Conservation (phyloP, 805 yeast genomes). For the Starmerella powellii region DNA sequence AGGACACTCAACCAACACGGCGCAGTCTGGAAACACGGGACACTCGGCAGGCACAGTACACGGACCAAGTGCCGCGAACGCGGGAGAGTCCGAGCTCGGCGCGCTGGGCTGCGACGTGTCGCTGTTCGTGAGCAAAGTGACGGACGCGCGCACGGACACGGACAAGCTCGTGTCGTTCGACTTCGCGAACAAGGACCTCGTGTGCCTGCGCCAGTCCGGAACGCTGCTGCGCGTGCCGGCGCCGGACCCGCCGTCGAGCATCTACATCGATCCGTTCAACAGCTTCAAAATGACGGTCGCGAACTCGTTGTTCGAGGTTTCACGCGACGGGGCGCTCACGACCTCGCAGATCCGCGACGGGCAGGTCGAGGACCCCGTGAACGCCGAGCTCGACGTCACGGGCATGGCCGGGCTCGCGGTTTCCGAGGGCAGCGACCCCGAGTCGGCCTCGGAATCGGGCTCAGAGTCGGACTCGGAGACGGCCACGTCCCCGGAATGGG, state of each 20-base stretch:
- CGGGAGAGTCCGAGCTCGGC: slow-evolving; percentile 2
- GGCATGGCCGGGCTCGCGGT: neutral
- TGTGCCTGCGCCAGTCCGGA: slow-evolving; percentile 88
- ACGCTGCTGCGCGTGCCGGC: slow-evolving; percentile 71
- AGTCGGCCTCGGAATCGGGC: slow-evolving; percentile 10
- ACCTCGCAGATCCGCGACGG: no score
- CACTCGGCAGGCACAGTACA: neutral
- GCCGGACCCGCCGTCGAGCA: slow-evolving; percentile 48
- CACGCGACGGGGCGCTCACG: no score
- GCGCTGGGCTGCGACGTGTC: slow-evolving; percentile 28
- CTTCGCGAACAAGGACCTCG: slow-evolving; percentile 55
- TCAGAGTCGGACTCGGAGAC: slow-evolving; percentile 18
- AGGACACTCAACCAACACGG: no score
- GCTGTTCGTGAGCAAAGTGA: slow-evolving; percentile 62
- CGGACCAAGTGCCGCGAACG: slow-evolving; percentile 1
- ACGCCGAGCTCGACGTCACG: no score
- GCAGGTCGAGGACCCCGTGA: no score
- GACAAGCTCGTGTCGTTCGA: slow-evolving; percentile 81
- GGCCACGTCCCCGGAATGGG: slow-evolving; percentile 12
- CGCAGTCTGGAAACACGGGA: no score
- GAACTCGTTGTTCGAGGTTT: no score
- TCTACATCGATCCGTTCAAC: slow-evolving; percentile 50
- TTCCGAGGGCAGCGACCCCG: slow-evolving; percentile 2
- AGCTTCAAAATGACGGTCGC: slow-evolving; percentile 19
- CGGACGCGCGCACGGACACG: slow-evolving; percentile 60